A percentile compares a stretch with the other conserved stretches of the same genome.
Evolutionary conservation across 306 rosid genomes (phyloP).

Genomic region (Notholithocarpus densiflorus): DNA sequence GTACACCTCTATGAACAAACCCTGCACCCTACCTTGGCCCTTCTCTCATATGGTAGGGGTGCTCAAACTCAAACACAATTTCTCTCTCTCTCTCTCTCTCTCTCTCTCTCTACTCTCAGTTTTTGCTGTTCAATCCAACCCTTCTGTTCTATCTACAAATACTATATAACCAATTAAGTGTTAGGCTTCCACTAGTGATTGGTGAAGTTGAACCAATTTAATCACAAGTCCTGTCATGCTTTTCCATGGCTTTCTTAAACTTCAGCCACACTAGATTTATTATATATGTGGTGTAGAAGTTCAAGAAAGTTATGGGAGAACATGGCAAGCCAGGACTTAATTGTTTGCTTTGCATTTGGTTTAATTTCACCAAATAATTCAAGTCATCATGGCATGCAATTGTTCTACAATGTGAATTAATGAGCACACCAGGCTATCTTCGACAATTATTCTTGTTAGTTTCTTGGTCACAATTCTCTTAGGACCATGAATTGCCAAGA

Average conservation of each 20-base stretch:
- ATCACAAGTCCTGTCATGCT: conserved; percentile 20
- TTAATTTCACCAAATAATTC: background rate
- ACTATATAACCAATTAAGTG: no score
- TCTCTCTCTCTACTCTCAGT: no score
- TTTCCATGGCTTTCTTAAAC: conserved; percentile 48
- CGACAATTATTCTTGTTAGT: no score
- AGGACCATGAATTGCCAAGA: no score
- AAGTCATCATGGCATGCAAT: no score
- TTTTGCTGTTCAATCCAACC: no score
- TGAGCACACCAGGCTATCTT: no score
- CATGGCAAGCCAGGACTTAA: conserved; percentile 17
- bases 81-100: background rate
- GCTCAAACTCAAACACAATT: background rate
- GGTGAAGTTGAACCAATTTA: background rate
- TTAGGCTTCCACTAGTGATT: no score
- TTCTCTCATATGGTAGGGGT: background rate
- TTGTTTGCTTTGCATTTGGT: background rate
- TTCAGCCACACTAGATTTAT: background rate
- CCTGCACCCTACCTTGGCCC: background rate
- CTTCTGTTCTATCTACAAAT: no score
- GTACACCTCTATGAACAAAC: background rate
- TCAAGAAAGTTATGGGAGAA: conserved; percentile 36
- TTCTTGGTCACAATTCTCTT: no score
- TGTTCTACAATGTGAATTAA: no score
- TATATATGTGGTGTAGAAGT: background rate